These are phyloP conservation scores for Ogataea hybrid DNA, from an alignment of 1,139 yeast species.

Conservation along the genomic window DNA sequence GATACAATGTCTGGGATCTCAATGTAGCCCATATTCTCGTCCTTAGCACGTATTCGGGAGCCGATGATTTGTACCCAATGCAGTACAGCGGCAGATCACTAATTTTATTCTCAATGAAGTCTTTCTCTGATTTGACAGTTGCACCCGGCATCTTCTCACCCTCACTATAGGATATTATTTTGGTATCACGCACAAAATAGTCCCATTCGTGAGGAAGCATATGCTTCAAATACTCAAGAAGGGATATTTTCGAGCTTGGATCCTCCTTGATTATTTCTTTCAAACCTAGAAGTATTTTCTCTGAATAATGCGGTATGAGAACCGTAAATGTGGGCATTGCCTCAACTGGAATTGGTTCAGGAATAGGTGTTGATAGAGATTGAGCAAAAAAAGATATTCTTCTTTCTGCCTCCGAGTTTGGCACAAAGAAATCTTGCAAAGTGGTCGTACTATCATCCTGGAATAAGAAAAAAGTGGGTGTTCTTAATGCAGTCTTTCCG, in stretches of 20 bases:
- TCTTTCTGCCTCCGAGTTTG: conserved; percentile 74
- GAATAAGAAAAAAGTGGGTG: conserved; percentile 71
- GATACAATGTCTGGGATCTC: conserved; percentile 72
- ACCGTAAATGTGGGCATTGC: conserved; percentile 86
- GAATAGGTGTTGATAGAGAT: conserved; percentile 73
- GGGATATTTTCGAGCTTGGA: conserved; percentile 56
- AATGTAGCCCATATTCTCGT: conserved; percentile 83
- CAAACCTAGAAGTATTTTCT: conserved; percentile 63
- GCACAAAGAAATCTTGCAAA: conserved; percentile 43
- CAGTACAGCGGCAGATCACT: conserved; percentile 68
- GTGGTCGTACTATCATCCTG: conserved; percentile 59
- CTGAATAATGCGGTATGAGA: conserved; percentile 80
- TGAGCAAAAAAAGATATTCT: conserved; percentile 87
- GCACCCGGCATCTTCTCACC: conserved; percentile 20
- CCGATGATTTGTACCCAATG: conserved; percentile 66
- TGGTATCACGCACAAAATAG: conserved; percentile 53
- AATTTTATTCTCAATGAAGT: conserved; percentile 38
- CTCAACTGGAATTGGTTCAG: conserved; percentile 67
- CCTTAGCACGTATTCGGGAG: conserved; percentile 58
- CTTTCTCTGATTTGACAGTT: conserved; percentile 29
- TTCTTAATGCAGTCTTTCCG: conserved; percentile 41
- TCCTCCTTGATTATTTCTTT: conserved; percentile 69
- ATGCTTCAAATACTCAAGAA: conserved; percentile 71
- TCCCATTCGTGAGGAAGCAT: conserved; percentile 76
- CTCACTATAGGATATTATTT: conserved; percentile 21